phyloP scores from a whole-genome alignment of 2,329 filamentous ascomycete species.

The Talaromyces marneffei region DNA sequence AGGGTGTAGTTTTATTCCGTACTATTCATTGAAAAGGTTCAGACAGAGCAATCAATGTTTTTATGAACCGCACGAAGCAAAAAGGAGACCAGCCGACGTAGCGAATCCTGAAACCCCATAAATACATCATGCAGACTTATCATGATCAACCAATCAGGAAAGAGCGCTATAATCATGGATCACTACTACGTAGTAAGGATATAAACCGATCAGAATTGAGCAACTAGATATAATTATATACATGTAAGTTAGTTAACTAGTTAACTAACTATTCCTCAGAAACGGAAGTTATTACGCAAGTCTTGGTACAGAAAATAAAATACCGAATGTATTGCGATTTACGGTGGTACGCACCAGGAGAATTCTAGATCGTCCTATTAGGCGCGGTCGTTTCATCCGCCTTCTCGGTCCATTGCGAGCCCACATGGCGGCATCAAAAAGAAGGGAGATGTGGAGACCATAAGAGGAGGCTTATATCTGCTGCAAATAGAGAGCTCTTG shows the following conservation, averaged over 20 bases:
- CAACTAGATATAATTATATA: too few species aligned
- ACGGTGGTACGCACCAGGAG: background rate
- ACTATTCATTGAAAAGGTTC: background rate
- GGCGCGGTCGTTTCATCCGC: conserved; percentile 7
- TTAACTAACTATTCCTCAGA: too few species aligned
- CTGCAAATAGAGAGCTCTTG: background rate
- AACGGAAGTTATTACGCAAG: background rate
- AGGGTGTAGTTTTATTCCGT: too few species aligned
- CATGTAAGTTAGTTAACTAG: too few species aligned
- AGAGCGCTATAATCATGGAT: background rate
- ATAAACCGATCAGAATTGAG: background rate
- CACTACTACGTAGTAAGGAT: too few species aligned
- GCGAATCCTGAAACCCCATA: background rate
- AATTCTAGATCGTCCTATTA: conserved; percentile 5
- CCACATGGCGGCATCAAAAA: conserved; percentile 12
- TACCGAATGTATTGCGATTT: background rate
- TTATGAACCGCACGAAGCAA: background rate
- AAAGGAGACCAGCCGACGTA: background rate
- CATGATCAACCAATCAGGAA: background rate
- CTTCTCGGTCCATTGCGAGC: conserved; percentile 1
- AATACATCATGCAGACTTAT: background rate
- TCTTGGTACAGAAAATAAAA: background rate
- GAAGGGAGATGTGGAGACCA: conserved; percentile 2
- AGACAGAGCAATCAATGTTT: conserved; percentile 3
- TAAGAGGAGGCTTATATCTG: background rate